phyloP scores from a whole-genome alignment of 805 yeast genomes.

The Ogataea methanolica region DNA sequence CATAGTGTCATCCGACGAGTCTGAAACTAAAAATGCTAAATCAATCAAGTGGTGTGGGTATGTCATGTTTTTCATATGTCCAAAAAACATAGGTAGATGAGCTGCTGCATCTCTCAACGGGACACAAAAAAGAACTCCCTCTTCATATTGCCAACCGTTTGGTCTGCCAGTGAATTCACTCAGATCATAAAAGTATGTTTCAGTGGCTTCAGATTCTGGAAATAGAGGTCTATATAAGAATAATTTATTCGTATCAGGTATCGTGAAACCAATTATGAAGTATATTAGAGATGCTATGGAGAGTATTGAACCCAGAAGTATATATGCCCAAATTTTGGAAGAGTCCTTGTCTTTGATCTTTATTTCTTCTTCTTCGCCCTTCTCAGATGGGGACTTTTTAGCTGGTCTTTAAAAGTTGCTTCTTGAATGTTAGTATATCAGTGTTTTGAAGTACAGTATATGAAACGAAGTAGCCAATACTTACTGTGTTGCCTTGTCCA shows the following conservation, averaged over 20 bases:
- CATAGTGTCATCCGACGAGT: constrained; percentile 85
- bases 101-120: constrained; percentile 58
- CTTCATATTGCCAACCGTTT: constrained; percentile 51
- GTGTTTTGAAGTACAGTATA: no score
- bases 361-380: no score
- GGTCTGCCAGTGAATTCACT: constrained; percentile 37
- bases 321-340: neutral
- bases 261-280: neutral
- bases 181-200: constrained; percentile 35
- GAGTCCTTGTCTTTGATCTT: neutral
- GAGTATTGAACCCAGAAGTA: neutral
- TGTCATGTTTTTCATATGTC: constrained; percentile 51
- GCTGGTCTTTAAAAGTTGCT: neutral
- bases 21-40: constrained; percentile 80
- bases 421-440: no score
- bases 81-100: constrained; percentile 58
- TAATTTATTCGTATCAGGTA: constrained; percentile 1
- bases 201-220: constrained; percentile 4
- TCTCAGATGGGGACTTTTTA: neutral
- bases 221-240: constrained; percentile 16
- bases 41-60: constrained; percentile 55
- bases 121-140: constrained; percentile 50
- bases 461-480: no score
- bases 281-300: neutral
- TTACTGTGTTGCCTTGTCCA: no score